These are phyloP conservation scores for Kurtzmaniella quercitrusa DNA, from an alignment of 1,139 yeast species.

Conservation along the genomic window DNA sequence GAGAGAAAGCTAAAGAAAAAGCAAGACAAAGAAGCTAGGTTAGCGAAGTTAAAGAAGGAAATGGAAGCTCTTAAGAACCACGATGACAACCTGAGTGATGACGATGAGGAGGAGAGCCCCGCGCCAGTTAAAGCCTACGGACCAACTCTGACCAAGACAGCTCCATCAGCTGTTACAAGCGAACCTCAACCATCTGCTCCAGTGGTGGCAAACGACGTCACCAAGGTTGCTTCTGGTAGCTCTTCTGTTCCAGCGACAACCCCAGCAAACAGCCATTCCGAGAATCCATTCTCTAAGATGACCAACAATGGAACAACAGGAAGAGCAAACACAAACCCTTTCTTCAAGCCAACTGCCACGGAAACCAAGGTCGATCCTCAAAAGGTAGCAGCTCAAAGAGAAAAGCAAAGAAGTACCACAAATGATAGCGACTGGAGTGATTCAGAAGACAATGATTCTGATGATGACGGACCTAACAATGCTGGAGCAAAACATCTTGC, in stretches of 20 bases:
- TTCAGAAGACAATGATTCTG: conserved; percentile 46
- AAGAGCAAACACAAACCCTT: conserved; percentile 28
- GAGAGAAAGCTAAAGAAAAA: conserved; percentile 47
- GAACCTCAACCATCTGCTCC: conserved; percentile 4
- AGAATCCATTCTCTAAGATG: conserved; percentile 37
- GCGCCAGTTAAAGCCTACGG: conserved; percentile 27
- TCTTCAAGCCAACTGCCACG: conserved; percentile 44
- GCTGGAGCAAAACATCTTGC: conserved; percentile 63
- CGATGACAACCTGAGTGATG: conserved; percentile 33
- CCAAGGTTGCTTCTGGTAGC: background rate
- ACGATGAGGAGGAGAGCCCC: conserved; percentile 29
- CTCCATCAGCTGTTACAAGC: conserved; percentile 9
- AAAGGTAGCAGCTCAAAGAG: conserved; percentile 61
- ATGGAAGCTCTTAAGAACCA: conserved; percentile 52
- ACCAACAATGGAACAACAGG: conserved; percentile 10
- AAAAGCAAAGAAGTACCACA: conserved; percentile 56
- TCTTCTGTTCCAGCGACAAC: conserved; percentile 6
- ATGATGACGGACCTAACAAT: conserved; percentile 42
- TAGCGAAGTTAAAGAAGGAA: conserved; percentile 58
- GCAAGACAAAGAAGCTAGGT: conserved; percentile 53
- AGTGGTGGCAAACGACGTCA: conserved; percentile 8
- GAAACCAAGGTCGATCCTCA: conserved; percentile 41
- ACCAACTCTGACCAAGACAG: conserved; percentile 13
- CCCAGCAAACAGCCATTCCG: conserved; percentile 17
- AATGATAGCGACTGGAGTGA: conserved; percentile 57